These are phyloP conservation scores for Cryoendolithus antarcticus DNA, from an alignment of 2,329 filamentous ascomycete genomes.

Conservation along the genomic window DNA sequence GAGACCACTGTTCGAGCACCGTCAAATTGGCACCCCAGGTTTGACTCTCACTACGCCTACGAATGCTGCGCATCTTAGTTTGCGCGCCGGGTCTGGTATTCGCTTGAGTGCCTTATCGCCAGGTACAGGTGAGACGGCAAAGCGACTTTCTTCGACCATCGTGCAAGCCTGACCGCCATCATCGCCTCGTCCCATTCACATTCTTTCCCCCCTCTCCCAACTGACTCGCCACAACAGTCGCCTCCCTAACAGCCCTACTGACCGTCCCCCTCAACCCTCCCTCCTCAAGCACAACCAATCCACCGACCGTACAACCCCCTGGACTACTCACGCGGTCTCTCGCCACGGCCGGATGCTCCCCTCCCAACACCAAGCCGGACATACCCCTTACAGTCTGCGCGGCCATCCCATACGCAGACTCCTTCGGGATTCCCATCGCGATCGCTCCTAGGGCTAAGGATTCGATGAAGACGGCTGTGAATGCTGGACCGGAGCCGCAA, in stretches of 20 bases:
- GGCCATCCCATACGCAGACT: slow-evolving; percentile 64
- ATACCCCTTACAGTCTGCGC: slow-evolving; percentile 68
- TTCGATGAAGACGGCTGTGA: slow-evolving; percentile 64
- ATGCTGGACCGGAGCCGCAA: slow-evolving; percentile 63
- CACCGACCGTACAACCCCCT: slow-evolving; percentile 66
- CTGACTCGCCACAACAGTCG: slow-evolving; percentile 56
- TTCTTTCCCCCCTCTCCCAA: slow-evolving; percentile 44
- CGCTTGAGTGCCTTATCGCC: too few species aligned
- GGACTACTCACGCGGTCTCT: slow-evolving; percentile 67
- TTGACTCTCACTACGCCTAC: too few species aligned
- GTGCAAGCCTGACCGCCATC: not conserved
- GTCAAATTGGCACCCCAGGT: too few species aligned
- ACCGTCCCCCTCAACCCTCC: slow-evolving; percentile 55
- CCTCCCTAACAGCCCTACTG: slow-evolving; percentile 56
- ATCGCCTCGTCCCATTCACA: slow-evolving; percentile 27
- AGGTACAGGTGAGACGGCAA: not conserved
- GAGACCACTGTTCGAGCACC: too few species aligned
- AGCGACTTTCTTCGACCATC: not conserved
- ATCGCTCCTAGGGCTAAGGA: slow-evolving; percentile 66
- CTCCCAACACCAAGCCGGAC: slow-evolving; percentile 52
- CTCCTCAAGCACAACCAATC: slow-evolving; percentile 62
- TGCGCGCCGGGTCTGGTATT: too few species aligned
- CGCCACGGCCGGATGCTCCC: slow-evolving; percentile 63
- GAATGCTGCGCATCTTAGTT: too few species aligned
- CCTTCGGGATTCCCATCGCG: slow-evolving; percentile 62